phyloP scores from a whole-genome alignment of 1,139 yeast genomes.

The Taiozyma sp. region DNA sequence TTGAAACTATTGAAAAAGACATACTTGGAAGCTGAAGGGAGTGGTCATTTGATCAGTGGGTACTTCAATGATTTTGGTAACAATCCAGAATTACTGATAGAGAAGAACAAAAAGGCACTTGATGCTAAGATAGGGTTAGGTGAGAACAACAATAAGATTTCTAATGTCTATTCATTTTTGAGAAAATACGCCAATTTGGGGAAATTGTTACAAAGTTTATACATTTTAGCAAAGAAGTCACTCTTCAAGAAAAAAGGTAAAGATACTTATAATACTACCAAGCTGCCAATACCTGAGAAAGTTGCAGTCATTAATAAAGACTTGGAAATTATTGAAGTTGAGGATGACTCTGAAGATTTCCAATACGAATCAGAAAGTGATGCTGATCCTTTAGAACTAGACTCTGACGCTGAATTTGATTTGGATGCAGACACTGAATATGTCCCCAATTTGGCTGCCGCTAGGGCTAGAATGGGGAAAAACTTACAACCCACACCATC shows the following conservation, averaged over 20 bases:
- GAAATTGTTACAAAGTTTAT: constrained; percentile 14
- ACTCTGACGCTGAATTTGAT: constrained; percentile 19
- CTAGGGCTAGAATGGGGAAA: constrained; percentile 6
- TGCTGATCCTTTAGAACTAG: constrained; percentile 24
- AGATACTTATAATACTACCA: neutral
- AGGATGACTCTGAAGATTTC: constrained; percentile 19
- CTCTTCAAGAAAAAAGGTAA: neutral
- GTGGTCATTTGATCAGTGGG: constrained; percentile 24
- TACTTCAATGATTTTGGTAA: constrained; percentile 22
- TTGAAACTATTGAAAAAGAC: constrained; percentile 47
- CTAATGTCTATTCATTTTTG: constrained; percentile 11
- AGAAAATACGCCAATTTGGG: constrained; percentile 12
- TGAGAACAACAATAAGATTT: constrained; percentile 1
- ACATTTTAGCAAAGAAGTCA: constrained; percentile 1
- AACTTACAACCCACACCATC: constrained; percentile 2
- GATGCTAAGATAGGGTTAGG: neutral
- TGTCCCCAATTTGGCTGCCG: constrained; percentile 9
- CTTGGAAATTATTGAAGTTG: constrained; percentile 1
- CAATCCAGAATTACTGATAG: constrained; percentile 21
- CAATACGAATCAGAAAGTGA: constrained; percentile 20
- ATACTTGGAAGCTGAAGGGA: constrained; percentile 44
- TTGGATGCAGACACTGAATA: constrained; percentile 11
- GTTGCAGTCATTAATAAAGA: neutral
- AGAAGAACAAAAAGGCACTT: constrained; percentile 7
- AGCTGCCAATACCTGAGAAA: neutral